Percentiles rank a stretch among this genome's conserved stretches.
These are phyloP conservation scores for Mycena sanguinolenta DNA, from an alignment of 768 basidiomycete genomes.

Conservation along the genomic window DNA sequence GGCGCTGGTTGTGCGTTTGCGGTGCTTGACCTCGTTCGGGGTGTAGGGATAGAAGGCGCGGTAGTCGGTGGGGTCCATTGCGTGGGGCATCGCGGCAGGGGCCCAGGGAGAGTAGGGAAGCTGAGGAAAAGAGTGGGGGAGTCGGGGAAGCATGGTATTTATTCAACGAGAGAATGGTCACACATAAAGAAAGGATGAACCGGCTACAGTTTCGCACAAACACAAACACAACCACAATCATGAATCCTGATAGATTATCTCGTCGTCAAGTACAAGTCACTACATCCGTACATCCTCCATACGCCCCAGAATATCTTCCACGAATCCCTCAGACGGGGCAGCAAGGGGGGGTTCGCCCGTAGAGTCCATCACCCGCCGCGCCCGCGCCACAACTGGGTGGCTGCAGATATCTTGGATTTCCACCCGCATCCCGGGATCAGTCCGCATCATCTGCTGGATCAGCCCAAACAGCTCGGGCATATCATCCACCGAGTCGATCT, in stretches of 20 bases:
- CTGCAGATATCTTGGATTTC: conserved; percentile 67
- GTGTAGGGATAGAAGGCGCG: conserved; percentile 90
- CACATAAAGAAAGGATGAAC: conserved; percentile 31
- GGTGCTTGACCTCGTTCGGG: conserved; percentile 94
- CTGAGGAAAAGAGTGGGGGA: conserved; percentile 52
- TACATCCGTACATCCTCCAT: conserved; percentile 31
- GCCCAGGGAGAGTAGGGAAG: conserved; percentile 56
- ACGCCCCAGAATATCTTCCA: conserved; percentile 28
- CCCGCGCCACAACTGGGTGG: conserved; percentile 75
- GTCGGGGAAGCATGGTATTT: conserved; percentile 46
- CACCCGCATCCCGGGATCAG: conserved; percentile 72
- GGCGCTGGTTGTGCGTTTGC: conserved; percentile 88
- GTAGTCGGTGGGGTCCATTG: conserved; percentile 81
- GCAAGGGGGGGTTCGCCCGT: conserved; percentile 35
- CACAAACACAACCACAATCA: conserved; percentile 19
- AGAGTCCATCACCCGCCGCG: conserved; percentile 73
- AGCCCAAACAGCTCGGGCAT: conserved; percentile 77
- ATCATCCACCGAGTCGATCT: conserved; percentile 73
- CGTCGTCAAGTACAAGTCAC: conserved; percentile 28
- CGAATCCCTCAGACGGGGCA: conserved; percentile 69
- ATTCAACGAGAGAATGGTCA: conserved; percentile 28
- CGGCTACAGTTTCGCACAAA: not conserved
- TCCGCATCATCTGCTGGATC: conserved; percentile 84
- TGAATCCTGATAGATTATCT: conserved; percentile 33
- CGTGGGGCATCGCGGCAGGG: conserved; percentile 58